phyloP scores from a whole-genome alignment of 2,329 filamentous ascomycete genomes.

The Zasmidium cellare region DNA sequence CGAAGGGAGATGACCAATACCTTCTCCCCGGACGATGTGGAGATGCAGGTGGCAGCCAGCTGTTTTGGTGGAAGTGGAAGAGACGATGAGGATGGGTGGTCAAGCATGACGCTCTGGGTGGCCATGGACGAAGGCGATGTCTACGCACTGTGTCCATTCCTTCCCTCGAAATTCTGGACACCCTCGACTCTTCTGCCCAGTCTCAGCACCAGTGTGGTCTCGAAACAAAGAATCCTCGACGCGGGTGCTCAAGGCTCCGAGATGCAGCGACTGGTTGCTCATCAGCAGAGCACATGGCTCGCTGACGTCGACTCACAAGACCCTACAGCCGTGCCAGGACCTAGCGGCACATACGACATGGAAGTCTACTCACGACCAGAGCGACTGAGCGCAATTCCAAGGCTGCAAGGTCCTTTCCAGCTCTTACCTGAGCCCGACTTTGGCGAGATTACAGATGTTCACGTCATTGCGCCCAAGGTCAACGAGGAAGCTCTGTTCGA shows the following conservation, averaged over 20 bases:
- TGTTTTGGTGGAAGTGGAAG: constrained; percentile 75
- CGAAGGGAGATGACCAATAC: constrained; percentile 71
- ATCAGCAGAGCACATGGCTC: constrained; percentile 62
- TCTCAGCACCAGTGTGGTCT: constrained; percentile 77
- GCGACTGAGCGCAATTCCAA: constrained; percentile 56
- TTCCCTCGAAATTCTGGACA: constrained; percentile 81
- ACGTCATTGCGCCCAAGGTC: constrained; percentile 56
- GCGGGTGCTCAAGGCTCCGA: constrained; percentile 44
- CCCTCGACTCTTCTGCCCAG: constrained; percentile 74
- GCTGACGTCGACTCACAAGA: constrained; percentile 25
- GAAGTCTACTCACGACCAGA: constrained; percentile 59
- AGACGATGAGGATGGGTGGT: constrained; percentile 70
- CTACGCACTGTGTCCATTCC: constrained; percentile 86
- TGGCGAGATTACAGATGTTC: constrained; percentile 61
- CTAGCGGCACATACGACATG: constrained; percentile 45
- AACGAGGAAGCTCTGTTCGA: constrained; percentile 54
- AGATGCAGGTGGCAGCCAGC: constrained; percentile 91
- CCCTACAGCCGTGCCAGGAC: constrained; percentile 27
- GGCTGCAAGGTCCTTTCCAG: constrained; percentile 63
- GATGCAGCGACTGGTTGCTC: constrained; percentile 44
- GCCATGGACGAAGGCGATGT: constrained; percentile 94
- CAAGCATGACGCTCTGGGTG: constrained; percentile 93
- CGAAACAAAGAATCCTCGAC: constrained; percentile 58
- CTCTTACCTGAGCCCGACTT: constrained; percentile 53
- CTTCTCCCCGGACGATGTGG: constrained; percentile 85